phyloP scores from a whole-genome alignment of 2,329 filamentous ascomycete genomes.

The Phyllosticta paracitricarpa region DNA sequence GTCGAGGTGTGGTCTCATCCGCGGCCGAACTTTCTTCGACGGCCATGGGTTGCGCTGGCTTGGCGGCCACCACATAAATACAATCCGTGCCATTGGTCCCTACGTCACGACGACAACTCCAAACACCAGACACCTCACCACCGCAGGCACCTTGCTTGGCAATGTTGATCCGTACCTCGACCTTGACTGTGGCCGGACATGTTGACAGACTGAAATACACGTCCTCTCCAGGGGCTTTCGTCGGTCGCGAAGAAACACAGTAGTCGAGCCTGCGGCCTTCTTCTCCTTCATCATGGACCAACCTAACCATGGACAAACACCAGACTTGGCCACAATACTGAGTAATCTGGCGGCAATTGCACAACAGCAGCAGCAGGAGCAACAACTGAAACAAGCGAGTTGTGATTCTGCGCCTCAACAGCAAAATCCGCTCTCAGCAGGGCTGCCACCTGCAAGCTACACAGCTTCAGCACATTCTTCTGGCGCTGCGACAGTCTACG shows the following conservation, averaged over 20 bases:
- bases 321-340: constrained; percentile 26
- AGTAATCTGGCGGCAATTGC: constrained; percentile 23
- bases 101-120: not conserved
- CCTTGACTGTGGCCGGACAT: not conserved
- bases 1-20: constrained; percentile 1
- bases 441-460: not conserved
- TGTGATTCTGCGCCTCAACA: not conserved
- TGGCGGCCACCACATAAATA: not conserved
- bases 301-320: constrained; percentile 14
- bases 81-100: not conserved
- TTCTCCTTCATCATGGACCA: constrained; percentile 21
- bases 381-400: not conserved
- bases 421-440: not conserved
- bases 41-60: not conserved
- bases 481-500: not conserved
- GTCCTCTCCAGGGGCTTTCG: not conserved
- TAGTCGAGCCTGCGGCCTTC: not conserved
- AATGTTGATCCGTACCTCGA: not conserved
- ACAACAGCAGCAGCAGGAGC: not conserved
- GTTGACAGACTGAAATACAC: not conserved
- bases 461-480: not conserved
- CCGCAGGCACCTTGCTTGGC: not conserved
- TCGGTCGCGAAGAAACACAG: not conserved
- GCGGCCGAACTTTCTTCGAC: constrained; percentile 9
- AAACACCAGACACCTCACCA: too few species aligned